phyloP scores from a whole-genome alignment of 441 rosid species.

The Adansonia gregorii region DNA sequence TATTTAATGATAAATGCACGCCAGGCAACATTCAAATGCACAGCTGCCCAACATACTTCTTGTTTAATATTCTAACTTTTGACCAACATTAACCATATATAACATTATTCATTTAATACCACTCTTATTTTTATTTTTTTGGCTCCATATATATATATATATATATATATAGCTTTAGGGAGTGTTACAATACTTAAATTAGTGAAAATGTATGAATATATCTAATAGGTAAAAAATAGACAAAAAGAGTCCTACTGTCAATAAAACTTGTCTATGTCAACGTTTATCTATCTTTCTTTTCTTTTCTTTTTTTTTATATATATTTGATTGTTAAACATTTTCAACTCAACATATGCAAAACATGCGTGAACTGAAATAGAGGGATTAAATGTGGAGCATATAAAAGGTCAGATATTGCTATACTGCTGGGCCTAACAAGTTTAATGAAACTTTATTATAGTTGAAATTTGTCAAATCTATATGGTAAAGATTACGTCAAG shows the following conservation, averaged over 20 bases:
- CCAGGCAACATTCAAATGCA: slow-evolving; percentile 14
- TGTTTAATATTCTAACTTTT: neutral
- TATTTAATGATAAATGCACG: slow-evolving; percentile 19
- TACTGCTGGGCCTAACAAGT: neutral
- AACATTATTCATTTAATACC: neutral
- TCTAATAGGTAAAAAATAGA: no score
- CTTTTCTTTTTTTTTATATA: no score
- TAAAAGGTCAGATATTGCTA: no score
- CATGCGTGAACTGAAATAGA: no score
- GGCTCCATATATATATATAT: neutral
- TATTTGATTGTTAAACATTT: neutral
- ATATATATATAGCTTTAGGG: neutral
- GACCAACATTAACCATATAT: slow-evolving; percentile 4
- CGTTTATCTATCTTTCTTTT: no score
- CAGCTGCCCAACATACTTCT: slow-evolving; percentile 1
- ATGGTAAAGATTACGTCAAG: neutral
- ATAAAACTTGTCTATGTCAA: no score
- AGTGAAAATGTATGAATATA: no score
- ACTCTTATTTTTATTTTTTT: neutral
- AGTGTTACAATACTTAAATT: no score
- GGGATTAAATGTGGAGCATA: no score
- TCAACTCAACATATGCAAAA: no score
- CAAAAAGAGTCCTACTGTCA: no score
- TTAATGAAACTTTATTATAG: neutral
- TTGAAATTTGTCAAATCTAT: neutral